Base-by-base conservation (phyloP, 352 stramenopile species). In the Globisporangium solare region DNA sequence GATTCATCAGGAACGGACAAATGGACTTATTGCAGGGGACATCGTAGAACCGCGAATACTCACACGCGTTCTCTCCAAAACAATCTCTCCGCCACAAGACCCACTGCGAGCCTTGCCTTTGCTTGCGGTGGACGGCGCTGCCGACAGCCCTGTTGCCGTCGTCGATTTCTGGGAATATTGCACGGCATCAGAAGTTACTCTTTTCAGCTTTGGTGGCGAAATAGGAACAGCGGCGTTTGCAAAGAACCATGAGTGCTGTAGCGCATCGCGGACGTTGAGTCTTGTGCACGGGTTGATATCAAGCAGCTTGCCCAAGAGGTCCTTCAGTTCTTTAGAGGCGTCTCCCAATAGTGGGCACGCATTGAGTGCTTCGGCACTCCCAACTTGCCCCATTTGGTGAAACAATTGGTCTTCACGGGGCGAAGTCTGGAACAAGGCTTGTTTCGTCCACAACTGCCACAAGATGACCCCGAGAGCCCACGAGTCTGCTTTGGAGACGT, bases 391-490 rank as follows among this genome's bases (percentile, higher is more conserved):
- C 58, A 90, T 84, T 37, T 62, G 53, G 17, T 39, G 51, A 42
- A 86, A 83, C n/a, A 89, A 59, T 1, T 66, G 58, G 35, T 89
- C 81, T 43, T 82, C 66, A 15, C 22, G 51, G 15, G 66, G 76
- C 0, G 79, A 61, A 12, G 68, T 64, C n/a, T 60, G 55, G 17
- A 89, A 63, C 14, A 92, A 70, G 39, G 76, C 63, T n/a, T 73
- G 67, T 54, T 85, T 81, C n/a, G 78, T 85, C 45, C 77, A 73
- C 17, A 94, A 49, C 6, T 75, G 75, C 63, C 70, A 92, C 8
- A 94, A 57, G 42, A 94, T 70, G 20, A 92, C 70, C 27, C 83
- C 83, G 5, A 94, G 68, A 2, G 79, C 71, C 83, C 83, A 94
- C 7, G 71, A 68, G 60, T 94, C 83, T 12, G 69, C 79, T 64